Conservation (phyloP, 2,329 filamentous ascomycete species). For the Davidsoniella australis region DNA sequence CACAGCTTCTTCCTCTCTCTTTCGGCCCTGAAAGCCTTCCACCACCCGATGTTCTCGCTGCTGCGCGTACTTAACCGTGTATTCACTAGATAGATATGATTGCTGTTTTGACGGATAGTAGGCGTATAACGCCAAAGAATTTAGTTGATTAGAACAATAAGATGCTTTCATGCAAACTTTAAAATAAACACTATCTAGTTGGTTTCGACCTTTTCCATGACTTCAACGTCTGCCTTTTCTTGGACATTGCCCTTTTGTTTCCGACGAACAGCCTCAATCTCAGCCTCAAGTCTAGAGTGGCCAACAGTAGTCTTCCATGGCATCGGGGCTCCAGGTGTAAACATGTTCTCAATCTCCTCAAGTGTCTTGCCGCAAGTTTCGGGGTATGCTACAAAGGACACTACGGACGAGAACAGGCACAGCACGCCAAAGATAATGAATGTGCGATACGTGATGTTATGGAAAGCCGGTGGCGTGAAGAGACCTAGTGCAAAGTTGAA, state of each 20-base stretch:
- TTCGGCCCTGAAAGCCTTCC: constrained; percentile 47
- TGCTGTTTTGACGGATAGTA: background rate
- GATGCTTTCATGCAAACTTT: background rate
- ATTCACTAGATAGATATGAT: background rate
- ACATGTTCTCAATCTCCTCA: constrained; percentile 24
- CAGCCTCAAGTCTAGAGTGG: constrained; percentile 16
- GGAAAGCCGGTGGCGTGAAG: constrained; percentile 23
- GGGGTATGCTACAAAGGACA: constrained; percentile 26
- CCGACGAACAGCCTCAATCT: constrained; percentile 17
- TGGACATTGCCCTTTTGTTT: constrained; percentile 8
- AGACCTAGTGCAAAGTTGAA: constrained; percentile 26
- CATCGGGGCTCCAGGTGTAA: constrained; percentile 18
- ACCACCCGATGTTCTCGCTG: constrained; percentile 14
- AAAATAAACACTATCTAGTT: constrained; percentile 1
- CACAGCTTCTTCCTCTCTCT: constrained; percentile 47
- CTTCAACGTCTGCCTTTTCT: constrained; percentile 3
- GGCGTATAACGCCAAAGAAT: background rate
- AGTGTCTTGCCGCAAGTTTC: constrained; percentile 26
- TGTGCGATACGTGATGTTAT: constrained; percentile 19
- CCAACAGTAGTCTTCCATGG: constrained; percentile 25
- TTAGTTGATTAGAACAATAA: background rate
- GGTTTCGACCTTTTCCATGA: too few species aligned
- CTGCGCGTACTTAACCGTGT: background rate
- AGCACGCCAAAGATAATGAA: constrained; percentile 27
- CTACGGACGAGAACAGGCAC: constrained; percentile 25